Percentiles rank a stretch among this genome's conserved stretches.
Evolutionary conservation across 257 asterid genomes (phyloP).

Genomic region (Nicotiana otophora): DNA sequence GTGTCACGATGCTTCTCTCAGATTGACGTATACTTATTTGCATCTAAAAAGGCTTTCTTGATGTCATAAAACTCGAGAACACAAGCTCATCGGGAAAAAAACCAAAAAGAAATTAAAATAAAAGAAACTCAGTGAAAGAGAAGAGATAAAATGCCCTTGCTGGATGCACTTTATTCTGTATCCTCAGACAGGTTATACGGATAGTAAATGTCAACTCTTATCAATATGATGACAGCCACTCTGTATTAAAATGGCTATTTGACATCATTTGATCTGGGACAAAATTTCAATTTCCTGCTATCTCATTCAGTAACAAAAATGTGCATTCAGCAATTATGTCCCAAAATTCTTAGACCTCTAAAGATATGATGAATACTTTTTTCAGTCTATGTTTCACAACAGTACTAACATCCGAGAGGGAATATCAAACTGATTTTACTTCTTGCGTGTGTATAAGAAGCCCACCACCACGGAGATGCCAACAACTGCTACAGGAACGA

Average conservation of each 20-base stretch:
- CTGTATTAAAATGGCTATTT: background rate
- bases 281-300: background rate
- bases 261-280: background rate
- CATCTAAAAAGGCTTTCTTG: too few species aligned
- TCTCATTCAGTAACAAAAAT: slow-evolving; percentile 8
- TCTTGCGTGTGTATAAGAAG: slow-evolving; percentile 49
- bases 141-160: background rate
- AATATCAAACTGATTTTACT: slow-evolving; percentile 23
- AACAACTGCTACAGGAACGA: slow-evolving; percentile 43
- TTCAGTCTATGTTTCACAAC: background rate
- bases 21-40: too few species aligned
- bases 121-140: background rate
- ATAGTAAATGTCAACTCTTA: background rate
- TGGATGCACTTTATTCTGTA: background rate
- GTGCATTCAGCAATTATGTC: slow-evolving; percentile 5
- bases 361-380: background rate
- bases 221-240: background rate
- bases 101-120: background rate
- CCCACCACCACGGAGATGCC: slow-evolving; percentile 55
- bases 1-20: too few species aligned
- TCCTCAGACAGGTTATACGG: background rate
- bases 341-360: background rate
- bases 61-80: background rate
- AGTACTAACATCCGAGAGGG: slow-evolving; percentile 3
- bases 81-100: background rate